Evolutionary conservation across 805 yeast genomes (phyloP), one percentile per base, ranked within the genome.

Genomic region (Sugiyamaella lignohabitans): DNA sequence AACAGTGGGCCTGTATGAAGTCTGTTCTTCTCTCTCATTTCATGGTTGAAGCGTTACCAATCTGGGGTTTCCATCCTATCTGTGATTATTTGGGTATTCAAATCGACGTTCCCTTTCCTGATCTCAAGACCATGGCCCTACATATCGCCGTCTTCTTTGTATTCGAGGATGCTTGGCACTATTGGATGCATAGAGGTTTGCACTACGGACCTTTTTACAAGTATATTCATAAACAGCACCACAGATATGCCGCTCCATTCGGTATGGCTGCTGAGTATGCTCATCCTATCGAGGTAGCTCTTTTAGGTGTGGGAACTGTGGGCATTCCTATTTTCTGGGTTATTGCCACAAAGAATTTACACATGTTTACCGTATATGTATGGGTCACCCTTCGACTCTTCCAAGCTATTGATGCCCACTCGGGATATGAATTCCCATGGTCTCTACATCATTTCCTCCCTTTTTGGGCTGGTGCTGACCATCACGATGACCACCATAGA

Each of bases 401-500:
- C 73, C 98, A 91, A 74, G 98, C 98, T 22, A 91, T 91, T 49
- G 98, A 91, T 65, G 84, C 97, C 21, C 98, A 91, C 68, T 88
- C 97, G 10, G 98, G 98, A 49, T 93, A 91, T 68, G 98, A 91
- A 65, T 91, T 91, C 79, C 98, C 98, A 53, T 82, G 94, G 87
- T 87, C 96, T 3, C 74, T 91, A 62, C 93, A 87, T 69, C 87
- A 88, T 64, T 80, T 91, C 68, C 64, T 91, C 51, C 97, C 97
- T 42, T 78, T 93, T 70, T 89, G 98, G 97, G 95, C 97, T 3
- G 98, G 98, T 55, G 96, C 97, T 19, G 96, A 86, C 61, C 98
- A 91, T 68, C 98, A 91, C 65, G 98, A 91, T 68, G 86, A 86
- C 68, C 98, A 91, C 65, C 98, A 91, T 66, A 95, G 86, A 65